Conservation (phyloP, 1,284 basidiomycete species). For the Stygiomarasmius scandens region DNA sequence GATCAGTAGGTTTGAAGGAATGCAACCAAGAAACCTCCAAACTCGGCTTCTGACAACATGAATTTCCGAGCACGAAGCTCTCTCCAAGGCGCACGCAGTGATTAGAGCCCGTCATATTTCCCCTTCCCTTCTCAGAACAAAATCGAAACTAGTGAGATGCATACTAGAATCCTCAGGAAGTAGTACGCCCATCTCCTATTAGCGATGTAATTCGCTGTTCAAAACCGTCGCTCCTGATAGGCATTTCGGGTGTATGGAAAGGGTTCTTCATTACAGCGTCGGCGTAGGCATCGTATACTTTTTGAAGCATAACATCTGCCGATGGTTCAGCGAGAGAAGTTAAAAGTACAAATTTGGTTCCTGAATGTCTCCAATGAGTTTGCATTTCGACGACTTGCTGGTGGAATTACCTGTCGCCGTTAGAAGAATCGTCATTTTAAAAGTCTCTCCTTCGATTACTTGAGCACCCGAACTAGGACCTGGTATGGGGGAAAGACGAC, state of each 20-base stretch:
- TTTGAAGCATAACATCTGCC: constrained; percentile 75
- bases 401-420: constrained; percentile 81
- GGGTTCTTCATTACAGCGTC: constrained; percentile 99
- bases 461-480: constrained; percentile 86
- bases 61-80: no score
- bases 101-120: no score
- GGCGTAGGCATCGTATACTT: constrained; percentile 88
- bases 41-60: no score
- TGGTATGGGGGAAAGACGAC: constrained; percentile 79
- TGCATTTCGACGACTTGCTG: constrained; percentile 1
- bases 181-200: constrained; percentile 51
- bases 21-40: no score
- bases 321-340: constrained; percentile 78
- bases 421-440: constrained; percentile 88
- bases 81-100: no score
- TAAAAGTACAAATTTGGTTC: constrained; percentile 96
- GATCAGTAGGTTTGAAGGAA: no score
- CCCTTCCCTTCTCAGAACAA: no score
- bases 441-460: constrained; percentile 92
- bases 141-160: no score
- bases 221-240: constrained; percentile 90
- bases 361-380: constrained; percentile 43
- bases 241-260: constrained; percentile 99
- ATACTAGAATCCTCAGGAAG: no score
- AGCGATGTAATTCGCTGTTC: constrained; percentile 71